These are phyloP conservation scores for Fagopyrum tataricum DNA, from an alignment of 148 eudicot genomes.

Conservation along the genomic window DNA sequence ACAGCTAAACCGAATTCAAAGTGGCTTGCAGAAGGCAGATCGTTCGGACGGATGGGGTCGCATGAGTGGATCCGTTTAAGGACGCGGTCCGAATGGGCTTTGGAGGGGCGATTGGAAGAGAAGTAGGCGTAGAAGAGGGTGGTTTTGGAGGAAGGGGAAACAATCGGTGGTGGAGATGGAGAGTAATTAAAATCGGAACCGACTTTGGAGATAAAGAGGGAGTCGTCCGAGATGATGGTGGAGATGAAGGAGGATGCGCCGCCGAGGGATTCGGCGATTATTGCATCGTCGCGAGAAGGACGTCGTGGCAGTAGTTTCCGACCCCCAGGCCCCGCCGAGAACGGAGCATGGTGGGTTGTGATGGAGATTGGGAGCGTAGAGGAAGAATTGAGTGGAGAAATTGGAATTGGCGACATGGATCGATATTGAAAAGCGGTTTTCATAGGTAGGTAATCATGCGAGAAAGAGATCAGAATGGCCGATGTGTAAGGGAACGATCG, in stretches of 20 bases:
- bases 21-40: constrained; percentile 31
- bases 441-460: not conserved
- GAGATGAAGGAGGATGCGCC: constrained; percentile 93
- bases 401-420: constrained; percentile 6
- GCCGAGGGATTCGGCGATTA: constrained; percentile 63
- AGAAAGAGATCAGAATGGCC: not conserved
- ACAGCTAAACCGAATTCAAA: constrained; percentile 79
- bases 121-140: constrained; percentile 86
- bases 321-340: constrained; percentile 41
- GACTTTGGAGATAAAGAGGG: constrained; percentile 50
- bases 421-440: not conserved
- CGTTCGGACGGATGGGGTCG: constrained; percentile 51
- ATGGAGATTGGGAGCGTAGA: not conserved
- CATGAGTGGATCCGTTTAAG: constrained; percentile 61
- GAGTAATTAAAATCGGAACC: constrained; percentile 68
- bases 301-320: constrained; percentile 88
- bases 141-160: constrained; percentile 36
- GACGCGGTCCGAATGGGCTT: constrained; percentile 36
- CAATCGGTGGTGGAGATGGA: constrained; percentile 34
- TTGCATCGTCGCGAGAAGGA: constrained; percentile 50
- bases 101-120: constrained; percentile 22
- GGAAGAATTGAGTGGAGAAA: not conserved
- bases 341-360: constrained; percentile 8
- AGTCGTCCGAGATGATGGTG: constrained; percentile 36
- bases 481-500: not conserved